Base-by-base conservation (phyloP, 208 protist genomes). In the Leishmania tarentolae region DNA sequence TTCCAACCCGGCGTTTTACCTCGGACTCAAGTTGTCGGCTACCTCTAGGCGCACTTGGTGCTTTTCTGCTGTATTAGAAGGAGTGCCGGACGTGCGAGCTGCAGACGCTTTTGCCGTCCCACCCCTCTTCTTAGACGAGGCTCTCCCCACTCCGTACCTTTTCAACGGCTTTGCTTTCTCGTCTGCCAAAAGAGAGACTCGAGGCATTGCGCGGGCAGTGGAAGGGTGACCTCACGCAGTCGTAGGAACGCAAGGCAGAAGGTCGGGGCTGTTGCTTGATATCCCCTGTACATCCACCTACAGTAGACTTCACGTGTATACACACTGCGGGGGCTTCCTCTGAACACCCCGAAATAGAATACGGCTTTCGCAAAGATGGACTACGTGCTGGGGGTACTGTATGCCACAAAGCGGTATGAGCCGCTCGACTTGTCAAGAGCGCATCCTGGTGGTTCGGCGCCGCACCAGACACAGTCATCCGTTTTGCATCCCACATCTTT, bases 371-470 rank as follows among this genome's bases (percentile, higher is more conserved):
- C 52, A 8, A 31, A 21, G 7, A 91, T 91, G 88, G 88, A 91
- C 61, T 91, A 87, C 56, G 73, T 89, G 6, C 77, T 89, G 6
- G 88, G 86, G 35, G 79, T 80, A 6, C 50, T 88, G 63, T 89
- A 88, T 81, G 83, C 78, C 69, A 91, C 85, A 21, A 84, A 85
- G 44, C 79, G 81, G 77, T 88, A 87, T 71, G 87, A 91, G 79
- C 52, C 78, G 40, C 80, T 86, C 50, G 83, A 87, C 56, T 78
- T 72, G 21, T 77, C 74, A 24, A 19, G 56, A 11, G 53, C 28
- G n/a, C 47, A 77, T 19, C 37, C 15, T 24, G 56, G 37, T 47
- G 56, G 37, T 40, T 66, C 56, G 35, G 19, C 56, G 11, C 74
- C 28, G 35, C 56, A 19, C 5, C 74, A 37, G 4, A 24, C 7